These are phyloP conservation scores for Thelephora ganbajun DNA, from an alignment of 768 basidiomycete species.

Conservation along the genomic window DNA sequence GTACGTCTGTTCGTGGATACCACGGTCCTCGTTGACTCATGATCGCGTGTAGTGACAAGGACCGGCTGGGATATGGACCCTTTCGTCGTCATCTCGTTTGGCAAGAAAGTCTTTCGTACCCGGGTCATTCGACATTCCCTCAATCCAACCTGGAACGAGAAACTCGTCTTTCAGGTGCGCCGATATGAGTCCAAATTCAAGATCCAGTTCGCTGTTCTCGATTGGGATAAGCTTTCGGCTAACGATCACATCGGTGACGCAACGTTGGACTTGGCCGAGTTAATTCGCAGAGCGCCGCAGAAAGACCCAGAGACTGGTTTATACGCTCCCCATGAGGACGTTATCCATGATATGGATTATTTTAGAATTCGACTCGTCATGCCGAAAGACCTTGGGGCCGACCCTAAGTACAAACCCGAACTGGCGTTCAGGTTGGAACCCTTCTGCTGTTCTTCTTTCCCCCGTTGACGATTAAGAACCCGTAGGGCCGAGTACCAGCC, in stretches of 20 bases:
- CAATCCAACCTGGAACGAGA: constrained; percentile 90
- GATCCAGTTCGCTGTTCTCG: constrained; percentile 72
- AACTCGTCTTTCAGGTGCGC: constrained; percentile 88
- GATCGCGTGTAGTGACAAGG: constrained; percentile 45
- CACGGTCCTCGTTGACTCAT: background rate
- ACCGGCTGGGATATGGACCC: constrained; percentile 96
- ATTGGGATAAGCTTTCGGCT: constrained; percentile 89
- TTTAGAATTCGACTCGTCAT: constrained; percentile 52
- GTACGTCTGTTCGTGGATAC: constrained; percentile 30
- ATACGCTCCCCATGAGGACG: constrained; percentile 18
- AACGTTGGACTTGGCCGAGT: constrained; percentile 52
- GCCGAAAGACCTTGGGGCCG: constrained; percentile 55
- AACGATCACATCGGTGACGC: constrained; percentile 87
- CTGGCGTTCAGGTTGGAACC: constrained; percentile 47
- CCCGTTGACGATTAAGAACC: constrained; percentile 5
- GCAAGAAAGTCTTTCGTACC: constrained; percentile 94
- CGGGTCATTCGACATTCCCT: constrained; percentile 73
- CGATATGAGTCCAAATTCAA: constrained; percentile 71
- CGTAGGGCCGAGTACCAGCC: constrained; percentile 87
- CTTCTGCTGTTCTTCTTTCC: background rate
- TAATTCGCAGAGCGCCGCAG: constrained; percentile 34
- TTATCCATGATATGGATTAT: constrained; percentile 38
- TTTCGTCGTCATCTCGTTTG: constrained; percentile 90
- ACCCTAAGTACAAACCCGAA: constrained; percentile 53
- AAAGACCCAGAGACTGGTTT: constrained; percentile 39